Conservation (phyloP, 192 early-diverging fungal genomes). For the Spizellomyces sp. region DNA sequence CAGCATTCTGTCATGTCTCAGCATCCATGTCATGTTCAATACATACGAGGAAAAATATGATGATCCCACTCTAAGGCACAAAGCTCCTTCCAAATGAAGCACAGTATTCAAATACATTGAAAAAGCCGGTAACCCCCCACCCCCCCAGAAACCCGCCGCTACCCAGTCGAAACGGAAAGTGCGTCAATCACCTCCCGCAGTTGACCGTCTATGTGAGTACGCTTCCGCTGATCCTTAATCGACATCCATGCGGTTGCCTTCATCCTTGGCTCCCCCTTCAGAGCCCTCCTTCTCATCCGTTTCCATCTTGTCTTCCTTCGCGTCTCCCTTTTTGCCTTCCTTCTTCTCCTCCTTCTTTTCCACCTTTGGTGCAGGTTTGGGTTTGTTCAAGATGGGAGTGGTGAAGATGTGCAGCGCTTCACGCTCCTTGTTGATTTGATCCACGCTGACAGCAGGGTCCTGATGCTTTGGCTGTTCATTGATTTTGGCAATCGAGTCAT, state of each 20-base stretch:
- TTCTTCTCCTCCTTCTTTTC: slow-evolving; percentile 42
- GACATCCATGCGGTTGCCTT: slow-evolving; percentile 47
- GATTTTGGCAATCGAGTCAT: slow-evolving; percentile 76
- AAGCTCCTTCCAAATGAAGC: too few relatives aligned
- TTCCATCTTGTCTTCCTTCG: slow-evolving; percentile 40
- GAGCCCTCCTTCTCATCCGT: slow-evolving; percentile 49
- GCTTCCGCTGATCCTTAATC: not conserved
- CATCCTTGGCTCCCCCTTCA: slow-evolving; percentile 50
- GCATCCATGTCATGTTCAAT: too few relatives aligned
- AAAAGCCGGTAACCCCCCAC: too few relatives aligned
- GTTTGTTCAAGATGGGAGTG: slow-evolving; percentile 81
- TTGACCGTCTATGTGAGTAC: too few relatives aligned
- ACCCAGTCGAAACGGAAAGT: too few relatives aligned
- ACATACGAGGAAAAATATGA: too few relatives aligned
- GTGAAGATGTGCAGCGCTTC: slow-evolving; percentile 68
- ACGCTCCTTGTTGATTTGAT: slow-evolving; percentile 76
- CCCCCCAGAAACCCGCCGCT: too few relatives aligned
- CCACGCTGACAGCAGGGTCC: slow-evolving; percentile 67
- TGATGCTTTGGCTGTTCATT: slow-evolving; percentile 75
- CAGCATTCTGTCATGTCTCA: too few relatives aligned
- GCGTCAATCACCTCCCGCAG: too few relatives aligned
- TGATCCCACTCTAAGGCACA: too few relatives aligned
- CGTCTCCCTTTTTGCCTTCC: slow-evolving; percentile 33
- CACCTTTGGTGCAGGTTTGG: slow-evolving; percentile 80
- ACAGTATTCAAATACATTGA: too few relatives aligned